Conservation (phyloP, 257 asterid genomes). For the Jacaranda copaia region DNA sequence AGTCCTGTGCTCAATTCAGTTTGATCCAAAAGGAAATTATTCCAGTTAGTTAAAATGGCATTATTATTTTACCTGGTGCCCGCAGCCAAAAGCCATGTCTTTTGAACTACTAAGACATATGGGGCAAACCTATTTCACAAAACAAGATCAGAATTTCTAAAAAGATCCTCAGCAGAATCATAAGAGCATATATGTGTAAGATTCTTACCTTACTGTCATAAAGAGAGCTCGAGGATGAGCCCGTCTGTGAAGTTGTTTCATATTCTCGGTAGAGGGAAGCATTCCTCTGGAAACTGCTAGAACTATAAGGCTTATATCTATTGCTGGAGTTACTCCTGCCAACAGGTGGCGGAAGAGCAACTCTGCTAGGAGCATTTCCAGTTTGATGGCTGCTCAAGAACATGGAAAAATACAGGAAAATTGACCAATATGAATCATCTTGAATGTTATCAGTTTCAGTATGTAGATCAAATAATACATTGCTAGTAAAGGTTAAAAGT, state of each 20-base stretch:
- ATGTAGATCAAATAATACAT: neutral
- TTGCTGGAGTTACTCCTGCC: conserved; percentile 37
- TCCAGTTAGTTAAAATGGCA: neutral
- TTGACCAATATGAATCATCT: neutral
- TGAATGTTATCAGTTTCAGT: too few relatives aligned
- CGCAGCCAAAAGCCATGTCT: conserved; percentile 74
- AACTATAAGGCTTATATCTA: conserved; percentile 37
- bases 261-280: conserved; percentile 27
- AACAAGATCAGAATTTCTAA: neutral
- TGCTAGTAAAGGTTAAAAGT: neutral
- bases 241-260: conserved; percentile 30
- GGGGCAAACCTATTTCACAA: conserved; percentile 55
- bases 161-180: neutral
- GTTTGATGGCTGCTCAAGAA: conserved; percentile 43
- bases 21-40: neutral
- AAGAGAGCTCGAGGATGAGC: conserved; percentile 45
- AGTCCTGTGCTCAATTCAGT: neutral
- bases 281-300: conserved; percentile 49
- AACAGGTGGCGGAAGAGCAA: conserved; percentile 50
- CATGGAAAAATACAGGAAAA: conserved; percentile 2
- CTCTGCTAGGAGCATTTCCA: conserved; percentile 41
- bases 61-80: conserved; percentile 59
- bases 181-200: neutral
- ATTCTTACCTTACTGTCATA: conserved; percentile 54
- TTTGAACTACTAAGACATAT: conserved; percentile 53